Conservation (phyloP, 1,284 basidiomycete species). For the Fomitopsis betulina region DNA sequence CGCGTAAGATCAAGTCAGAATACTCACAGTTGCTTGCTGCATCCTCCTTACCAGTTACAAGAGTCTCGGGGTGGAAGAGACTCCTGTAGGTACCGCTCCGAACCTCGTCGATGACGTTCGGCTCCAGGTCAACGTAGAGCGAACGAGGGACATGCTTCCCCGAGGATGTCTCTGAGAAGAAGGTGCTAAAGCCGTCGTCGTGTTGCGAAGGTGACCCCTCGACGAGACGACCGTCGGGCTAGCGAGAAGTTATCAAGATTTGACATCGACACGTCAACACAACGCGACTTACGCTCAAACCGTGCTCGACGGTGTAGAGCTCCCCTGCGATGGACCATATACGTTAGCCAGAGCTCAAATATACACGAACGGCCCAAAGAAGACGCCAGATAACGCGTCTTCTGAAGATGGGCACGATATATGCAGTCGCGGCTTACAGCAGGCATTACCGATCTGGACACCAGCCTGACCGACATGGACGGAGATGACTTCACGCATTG, state of each 20-base stretch:
- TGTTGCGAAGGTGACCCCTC: constrained; percentile 70
- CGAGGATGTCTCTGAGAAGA: constrained; percentile 89
- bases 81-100: constrained; percentile 92
- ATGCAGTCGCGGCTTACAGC: constrained; percentile 58
- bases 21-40: constrained; percentile 96
- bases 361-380: not conserved
- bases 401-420: not conserved
- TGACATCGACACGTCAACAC: constrained; percentile 6
- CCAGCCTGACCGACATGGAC: constrained; percentile 94
- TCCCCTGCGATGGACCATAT: constrained; percentile 43
- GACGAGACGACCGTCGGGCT: constrained; percentile 90
- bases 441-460: constrained; percentile 96
- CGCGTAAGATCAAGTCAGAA: not conserved
- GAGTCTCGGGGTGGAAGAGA: constrained; percentile 99
- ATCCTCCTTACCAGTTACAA: constrained; percentile 98
- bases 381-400: constrained; percentile 25
- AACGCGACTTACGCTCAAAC: constrained; percentile 73
- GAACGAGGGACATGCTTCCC: constrained; percentile 99
- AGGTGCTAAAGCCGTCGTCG: constrained; percentile 96
- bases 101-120: constrained; percentile 97
- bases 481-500: constrained; percentile 92
- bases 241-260: not conserved
- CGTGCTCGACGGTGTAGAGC: constrained; percentile 95
- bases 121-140: constrained; percentile 96
- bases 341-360: constrained; percentile 30